phyloP scores from a whole-genome alignment of 176 grass and related monocot species.

The Juncus effusus region DNA sequence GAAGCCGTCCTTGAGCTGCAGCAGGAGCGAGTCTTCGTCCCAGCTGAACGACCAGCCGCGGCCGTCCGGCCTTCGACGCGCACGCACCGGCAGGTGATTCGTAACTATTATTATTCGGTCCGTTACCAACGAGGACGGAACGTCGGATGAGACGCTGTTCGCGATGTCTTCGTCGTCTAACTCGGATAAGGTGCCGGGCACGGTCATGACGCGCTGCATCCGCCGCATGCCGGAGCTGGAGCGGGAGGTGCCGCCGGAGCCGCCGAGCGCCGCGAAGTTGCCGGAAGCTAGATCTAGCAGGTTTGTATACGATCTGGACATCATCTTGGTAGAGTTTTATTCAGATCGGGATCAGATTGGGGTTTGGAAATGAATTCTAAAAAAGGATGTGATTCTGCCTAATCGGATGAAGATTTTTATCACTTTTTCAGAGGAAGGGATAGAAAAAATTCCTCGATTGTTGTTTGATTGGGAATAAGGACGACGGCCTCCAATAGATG shows the following conservation, averaged over 20 bases:
- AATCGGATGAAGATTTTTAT: slow-evolving; percentile 19
- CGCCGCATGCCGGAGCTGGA: slow-evolving; percentile 53
- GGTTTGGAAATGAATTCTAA: not conserved
- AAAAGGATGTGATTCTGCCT: not conserved
- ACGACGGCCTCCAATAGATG: not conserved
- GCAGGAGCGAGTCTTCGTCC: slow-evolving; percentile 91
- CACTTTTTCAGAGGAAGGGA: slow-evolving; percentile 4
- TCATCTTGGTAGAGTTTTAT: slow-evolving; percentile 40
- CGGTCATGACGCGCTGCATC: slow-evolving; percentile 94
- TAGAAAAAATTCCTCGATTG: slow-evolving; percentile 1
- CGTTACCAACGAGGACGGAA: slow-evolving; percentile 54
- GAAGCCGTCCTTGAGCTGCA: slow-evolving; percentile 83
- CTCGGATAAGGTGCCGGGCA: slow-evolving; percentile 76
- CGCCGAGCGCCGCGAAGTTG: slow-evolving; percentile 73
- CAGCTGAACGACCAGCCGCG: slow-evolving; percentile 80
- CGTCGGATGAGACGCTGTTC: slow-evolving; percentile 74
- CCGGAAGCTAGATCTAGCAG: slow-evolving; percentile 85
- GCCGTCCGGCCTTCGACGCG: slow-evolving; percentile 67
- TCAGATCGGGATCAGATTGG: slow-evolving; percentile 13
- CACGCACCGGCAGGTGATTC: slow-evolving; percentile 73
- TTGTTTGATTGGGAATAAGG: slow-evolving; percentile 15
- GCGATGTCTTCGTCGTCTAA: slow-evolving; percentile 75
- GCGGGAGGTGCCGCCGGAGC: slow-evolving; percentile 29
- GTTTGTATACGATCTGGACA: slow-evolving; percentile 93
- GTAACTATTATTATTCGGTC: slow-evolving; percentile 77